Conservation (phyloP, 108 stramenopile species). For the Seminavis robusta region DNA sequence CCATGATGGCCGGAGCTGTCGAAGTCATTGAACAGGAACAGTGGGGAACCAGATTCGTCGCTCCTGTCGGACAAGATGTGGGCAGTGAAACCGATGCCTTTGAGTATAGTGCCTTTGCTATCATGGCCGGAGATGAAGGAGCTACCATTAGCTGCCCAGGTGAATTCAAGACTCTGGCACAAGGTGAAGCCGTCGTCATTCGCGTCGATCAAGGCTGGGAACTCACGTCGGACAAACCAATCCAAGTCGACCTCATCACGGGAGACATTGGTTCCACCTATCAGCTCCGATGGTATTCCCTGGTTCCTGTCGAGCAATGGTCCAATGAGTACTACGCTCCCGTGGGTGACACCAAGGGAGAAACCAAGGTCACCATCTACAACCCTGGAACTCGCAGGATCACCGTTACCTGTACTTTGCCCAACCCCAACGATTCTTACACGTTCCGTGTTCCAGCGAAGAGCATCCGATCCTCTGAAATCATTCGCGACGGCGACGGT, state of each 20-base stretch:
- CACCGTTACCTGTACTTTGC: not conserved
- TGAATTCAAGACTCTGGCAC: not conserved
- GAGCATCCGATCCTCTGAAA: not conserved
- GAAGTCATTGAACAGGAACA: slow-evolving; percentile 8
- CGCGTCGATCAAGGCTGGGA: not conserved
- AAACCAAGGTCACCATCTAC: slow-evolving; percentile 2
- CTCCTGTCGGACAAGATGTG: slow-evolving; percentile 6
- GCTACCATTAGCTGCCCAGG: not conserved
- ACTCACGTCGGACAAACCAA: not conserved
- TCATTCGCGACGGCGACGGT: slow-evolving; percentile 10
- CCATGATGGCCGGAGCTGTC: slow-evolving; percentile 23
- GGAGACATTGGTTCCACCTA: slow-evolving; percentile 19
- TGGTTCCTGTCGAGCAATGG: slow-evolving; percentile 7
- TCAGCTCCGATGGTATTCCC: slow-evolving; percentile 23
- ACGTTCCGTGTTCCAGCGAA: not conserved
- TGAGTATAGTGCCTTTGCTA: not conserved
- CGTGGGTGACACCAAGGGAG: slow-evolving; percentile 13
- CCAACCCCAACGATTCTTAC: not conserved
- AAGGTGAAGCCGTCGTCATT: not conserved
- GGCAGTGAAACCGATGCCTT: not conserved
- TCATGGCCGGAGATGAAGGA: not conserved
- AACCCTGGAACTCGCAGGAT: not conserved
- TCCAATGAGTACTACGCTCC: slow-evolving; percentile 13
- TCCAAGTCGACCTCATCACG: slow-evolving; percentile 19
- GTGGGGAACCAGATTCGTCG: slow-evolving; percentile 14